Percentiles rank a stretch among this genome's conserved stretches.
Evolutionary conservation across 768 basidiomycete genomes (phyloP).

Genomic region (Suillus luteus): DNA sequence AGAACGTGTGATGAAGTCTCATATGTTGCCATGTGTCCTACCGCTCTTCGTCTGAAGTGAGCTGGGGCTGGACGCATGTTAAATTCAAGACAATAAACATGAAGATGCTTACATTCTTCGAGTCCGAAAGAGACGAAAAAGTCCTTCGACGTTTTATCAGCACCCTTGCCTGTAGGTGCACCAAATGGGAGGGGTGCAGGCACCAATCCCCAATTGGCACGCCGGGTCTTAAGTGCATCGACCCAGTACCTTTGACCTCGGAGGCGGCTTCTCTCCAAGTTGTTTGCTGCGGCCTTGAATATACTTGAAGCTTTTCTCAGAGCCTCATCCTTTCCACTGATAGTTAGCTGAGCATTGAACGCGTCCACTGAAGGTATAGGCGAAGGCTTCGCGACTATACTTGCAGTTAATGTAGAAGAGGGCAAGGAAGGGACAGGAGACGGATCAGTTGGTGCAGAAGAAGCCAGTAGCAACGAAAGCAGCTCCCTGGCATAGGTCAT

Average conservation of each 20-base stretch:
- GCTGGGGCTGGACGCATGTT: slow-evolving; percentile 53
- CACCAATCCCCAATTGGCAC: slow-evolving; percentile 78
- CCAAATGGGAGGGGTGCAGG: slow-evolving; percentile 78
- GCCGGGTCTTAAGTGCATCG: slow-evolving; percentile 74
- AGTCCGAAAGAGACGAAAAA: slow-evolving; percentile 80
- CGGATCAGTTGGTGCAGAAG: slow-evolving; percentile 38
- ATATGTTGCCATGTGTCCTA: slow-evolving; percentile 64
- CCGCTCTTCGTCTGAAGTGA: slow-evolving; percentile 63
- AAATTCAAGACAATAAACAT: background rate
- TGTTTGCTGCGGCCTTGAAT: slow-evolving; percentile 68
- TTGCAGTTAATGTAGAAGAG: slow-evolving; percentile 52
- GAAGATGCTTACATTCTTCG: slow-evolving; percentile 69
- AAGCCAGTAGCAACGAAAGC: slow-evolving; percentile 56
- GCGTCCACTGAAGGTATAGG: slow-evolving; percentile 66
- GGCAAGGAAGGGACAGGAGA: slow-evolving; percentile 31
- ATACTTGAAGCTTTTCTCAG: slow-evolving; percentile 71
- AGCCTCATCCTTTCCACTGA: slow-evolving; percentile 82
- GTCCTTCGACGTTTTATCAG: slow-evolving; percentile 80
- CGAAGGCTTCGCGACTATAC: slow-evolving; percentile 65
- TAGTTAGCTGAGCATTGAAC: slow-evolving; percentile 69
- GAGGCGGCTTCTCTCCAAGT: slow-evolving; percentile 63
- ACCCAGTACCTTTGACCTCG: slow-evolving; percentile 79
- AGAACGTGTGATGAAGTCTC: slow-evolving; percentile 46
- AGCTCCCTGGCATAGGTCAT: slow-evolving; percentile 78
- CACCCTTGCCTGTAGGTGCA: slow-evolving; percentile 69